These are phyloP conservation scores for Phlyctochytrium bullatum DNA, from an alignment of 192 early-diverging fungal species.

Conservation along the genomic window DNA sequence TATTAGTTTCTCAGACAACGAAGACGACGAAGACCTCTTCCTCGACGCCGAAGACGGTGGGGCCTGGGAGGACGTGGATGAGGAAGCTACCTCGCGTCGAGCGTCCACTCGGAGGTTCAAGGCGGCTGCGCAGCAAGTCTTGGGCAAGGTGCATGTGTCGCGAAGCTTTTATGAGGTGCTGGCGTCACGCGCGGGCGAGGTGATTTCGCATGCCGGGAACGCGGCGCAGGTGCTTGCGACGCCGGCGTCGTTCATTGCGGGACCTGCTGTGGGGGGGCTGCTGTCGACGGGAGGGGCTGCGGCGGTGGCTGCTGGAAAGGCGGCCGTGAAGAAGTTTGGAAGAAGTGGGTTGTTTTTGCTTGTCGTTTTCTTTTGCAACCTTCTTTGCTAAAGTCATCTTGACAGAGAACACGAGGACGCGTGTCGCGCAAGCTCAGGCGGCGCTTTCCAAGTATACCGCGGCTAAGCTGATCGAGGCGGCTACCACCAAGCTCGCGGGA, in stretches of 20 bases:
- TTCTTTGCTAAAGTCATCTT: constrained; percentile 2
- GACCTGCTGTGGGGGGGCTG: constrained; percentile 24
- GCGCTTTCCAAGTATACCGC: constrained; percentile 20
- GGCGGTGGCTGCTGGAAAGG: constrained; percentile 24
- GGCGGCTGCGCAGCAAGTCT: no score
- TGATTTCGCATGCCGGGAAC: constrained; percentile 22
- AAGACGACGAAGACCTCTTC: constrained; percentile 22
- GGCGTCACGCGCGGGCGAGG: constrained; percentile 31
- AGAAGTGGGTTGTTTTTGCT: constrained; percentile 20
- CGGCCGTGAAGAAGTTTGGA: constrained; percentile 30
- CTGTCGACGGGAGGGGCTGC: constrained; percentile 25
- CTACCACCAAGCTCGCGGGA: constrained; percentile 9
- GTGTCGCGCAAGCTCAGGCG: constrained; percentile 7
- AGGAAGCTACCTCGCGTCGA: constrained; percentile 3
- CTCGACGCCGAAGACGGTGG: constrained; percentile 19
- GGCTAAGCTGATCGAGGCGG: constrained; percentile 8
- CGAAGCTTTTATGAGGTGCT: constrained; percentile 31
- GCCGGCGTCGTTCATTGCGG: constrained; percentile 26
- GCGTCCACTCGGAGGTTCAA: neutral
- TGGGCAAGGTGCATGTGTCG: constrained; percentile 4
- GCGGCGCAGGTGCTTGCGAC: constrained; percentile 28
- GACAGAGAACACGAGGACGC: constrained; percentile 22
- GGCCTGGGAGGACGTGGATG: neutral
- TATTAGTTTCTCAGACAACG: no score
- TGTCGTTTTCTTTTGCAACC: constrained; percentile 12